Evolutionary conservation across 805 yeast species (phyloP).

Genomic region (Lachancea thermotolerans): DNA sequence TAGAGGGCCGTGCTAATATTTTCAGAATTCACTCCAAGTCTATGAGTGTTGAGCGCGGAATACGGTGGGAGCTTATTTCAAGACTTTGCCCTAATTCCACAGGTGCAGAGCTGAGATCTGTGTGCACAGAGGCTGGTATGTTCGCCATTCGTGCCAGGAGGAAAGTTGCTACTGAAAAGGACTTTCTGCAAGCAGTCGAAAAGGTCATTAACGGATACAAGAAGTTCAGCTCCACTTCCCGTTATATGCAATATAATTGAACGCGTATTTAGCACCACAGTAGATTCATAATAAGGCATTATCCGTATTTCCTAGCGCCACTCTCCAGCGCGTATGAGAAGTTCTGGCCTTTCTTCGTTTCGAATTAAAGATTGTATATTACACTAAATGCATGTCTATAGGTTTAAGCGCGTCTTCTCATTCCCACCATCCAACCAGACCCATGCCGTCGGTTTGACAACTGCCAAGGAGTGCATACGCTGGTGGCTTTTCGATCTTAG

Average conservation of each 20-base stretch:
- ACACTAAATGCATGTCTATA: slow-evolving; percentile 7
- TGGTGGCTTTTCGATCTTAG: slow-evolving; percentile 43
- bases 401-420: slow-evolving; percentile 20
- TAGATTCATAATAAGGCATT: not conserved
- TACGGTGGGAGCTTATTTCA: slow-evolving; percentile 97
- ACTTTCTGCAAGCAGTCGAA: slow-evolving; percentile 94
- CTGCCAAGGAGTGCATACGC: slow-evolving; percentile 84
- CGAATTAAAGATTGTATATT: not conserved
- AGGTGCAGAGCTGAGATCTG: slow-evolving; percentile 97
- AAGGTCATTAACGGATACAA: slow-evolving; percentile 97
- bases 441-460: slow-evolving; percentile 96
- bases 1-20: slow-evolving; percentile 96
- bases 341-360: not conserved
- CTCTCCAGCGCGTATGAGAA: not conserved
- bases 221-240: slow-evolving; percentile 94
- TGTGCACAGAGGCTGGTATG: slow-evolving; percentile 99
- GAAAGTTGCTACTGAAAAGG: slow-evolving; percentile 97
- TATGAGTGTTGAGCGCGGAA: slow-evolving; percentile 95
- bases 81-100: slow-evolving; percentile 97
- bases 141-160: slow-evolving; percentile 97
- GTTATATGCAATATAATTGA: slow-evolving; percentile 96
- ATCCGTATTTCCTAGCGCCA: not conserved
- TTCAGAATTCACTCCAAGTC: slow-evolving; percentile 95
- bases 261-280: not conserved
- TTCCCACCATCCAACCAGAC: slow-evolving; percentile 96